Evolutionary conservation across 2,329 filamentous ascomycete species (phyloP).

Genomic region (Dryadomyces quercivorus): DNA sequence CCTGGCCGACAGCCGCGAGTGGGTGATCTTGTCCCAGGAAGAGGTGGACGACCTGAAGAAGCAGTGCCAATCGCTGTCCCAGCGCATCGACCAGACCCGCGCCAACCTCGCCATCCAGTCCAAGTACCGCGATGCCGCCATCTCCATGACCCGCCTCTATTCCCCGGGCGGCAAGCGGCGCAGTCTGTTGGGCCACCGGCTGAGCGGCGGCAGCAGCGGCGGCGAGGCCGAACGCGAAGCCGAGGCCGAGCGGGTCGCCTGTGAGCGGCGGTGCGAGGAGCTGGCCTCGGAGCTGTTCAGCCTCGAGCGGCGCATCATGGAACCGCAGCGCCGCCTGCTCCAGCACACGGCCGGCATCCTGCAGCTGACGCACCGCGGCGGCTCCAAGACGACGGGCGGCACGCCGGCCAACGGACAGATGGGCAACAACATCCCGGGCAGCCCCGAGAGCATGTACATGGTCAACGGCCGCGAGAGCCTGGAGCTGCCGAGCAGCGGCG

Average conservation of each 20-base stretch:
- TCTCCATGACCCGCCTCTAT: slow-evolving; percentile 74
- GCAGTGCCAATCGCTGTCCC: slow-evolving; percentile 58
- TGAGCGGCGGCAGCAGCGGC: slow-evolving; percentile 33
- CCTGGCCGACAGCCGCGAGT: slow-evolving; percentile 74
- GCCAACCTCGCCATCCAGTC: slow-evolving; percentile 79
- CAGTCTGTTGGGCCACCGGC: slow-evolving; percentile 30
- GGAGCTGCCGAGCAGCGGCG: slow-evolving; percentile 34
- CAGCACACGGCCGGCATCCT: slow-evolving; percentile 89
- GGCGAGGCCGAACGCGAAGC: slow-evolving; percentile 44
- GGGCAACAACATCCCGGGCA: slow-evolving; percentile 53
- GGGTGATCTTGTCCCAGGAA: slow-evolving; percentile 76
- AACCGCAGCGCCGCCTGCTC: slow-evolving; percentile 63
- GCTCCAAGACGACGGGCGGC: slow-evolving; percentile 32
- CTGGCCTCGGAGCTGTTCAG: slow-evolving; percentile 68
- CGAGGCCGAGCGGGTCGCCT: slow-evolving; percentile 61
- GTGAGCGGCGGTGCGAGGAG: slow-evolving; percentile 74
- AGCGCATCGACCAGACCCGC: slow-evolving; percentile 70
- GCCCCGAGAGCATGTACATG: slow-evolving; percentile 64
- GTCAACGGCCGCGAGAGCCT: slow-evolving; percentile 50
- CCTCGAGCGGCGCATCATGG: slow-evolving; percentile 64
- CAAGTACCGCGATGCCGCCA: slow-evolving; percentile 88
- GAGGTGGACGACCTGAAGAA: slow-evolving; percentile 89
- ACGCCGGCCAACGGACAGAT: slow-evolving; percentile 26
- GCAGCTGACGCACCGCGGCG: slow-evolving; percentile 73
- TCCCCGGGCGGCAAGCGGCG: slow-evolving; percentile 39